phyloP scores from a whole-genome alignment of 2,329 filamentous ascomycete genomes.

The Ophiosphaerella narmari region DNA sequence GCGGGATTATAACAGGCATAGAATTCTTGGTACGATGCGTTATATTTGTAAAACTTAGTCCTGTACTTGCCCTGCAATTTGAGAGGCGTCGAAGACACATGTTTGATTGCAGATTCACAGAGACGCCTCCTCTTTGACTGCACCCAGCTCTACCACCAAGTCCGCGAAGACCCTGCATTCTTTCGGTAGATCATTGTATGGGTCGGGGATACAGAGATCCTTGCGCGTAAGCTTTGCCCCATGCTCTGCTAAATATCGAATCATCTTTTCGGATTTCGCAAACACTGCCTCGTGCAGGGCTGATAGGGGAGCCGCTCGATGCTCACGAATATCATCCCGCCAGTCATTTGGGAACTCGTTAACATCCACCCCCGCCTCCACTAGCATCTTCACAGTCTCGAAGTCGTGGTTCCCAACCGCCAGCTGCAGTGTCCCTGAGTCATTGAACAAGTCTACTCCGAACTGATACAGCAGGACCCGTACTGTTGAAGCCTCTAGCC shows the following conservation, averaged over 20 bases:
- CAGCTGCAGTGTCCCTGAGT: conserved; percentile 7
- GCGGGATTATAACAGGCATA: not conserved
- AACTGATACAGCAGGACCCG: conserved; percentile 4
- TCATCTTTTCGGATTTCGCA: conserved; percentile 13
- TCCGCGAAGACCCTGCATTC: conserved; percentile 1
- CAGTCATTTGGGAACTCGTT: conserved; percentile 6
- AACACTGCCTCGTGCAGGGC: conserved; percentile 6
- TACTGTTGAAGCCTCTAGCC: conserved; percentile 3
- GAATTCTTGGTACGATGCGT: not conserved
- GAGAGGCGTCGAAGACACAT: conserved; percentile 2
- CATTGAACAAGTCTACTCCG: conserved; percentile 7
- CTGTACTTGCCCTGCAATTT: conserved; percentile 1
- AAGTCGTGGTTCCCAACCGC: conserved; percentile 8
- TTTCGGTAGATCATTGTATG: not conserved
- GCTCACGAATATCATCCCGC: conserved; percentile 6
- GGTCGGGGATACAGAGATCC: not conserved
- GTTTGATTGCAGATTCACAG: not conserved
- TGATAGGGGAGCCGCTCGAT: conserved; percentile 7
- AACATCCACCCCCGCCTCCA: conserved; percentile 9
- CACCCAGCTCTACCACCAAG: conserved; percentile 6
- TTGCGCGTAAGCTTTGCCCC: conserved; percentile 6
- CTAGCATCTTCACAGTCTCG: conserved; percentile 8
- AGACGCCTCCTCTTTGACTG: conserved; percentile 3
- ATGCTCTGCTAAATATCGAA: conserved; percentile 8
- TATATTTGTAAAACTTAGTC: not conserved